phyloP scores from a whole-genome alignment of 805 yeast genomes.

The Starmera amethionina region DNA sequence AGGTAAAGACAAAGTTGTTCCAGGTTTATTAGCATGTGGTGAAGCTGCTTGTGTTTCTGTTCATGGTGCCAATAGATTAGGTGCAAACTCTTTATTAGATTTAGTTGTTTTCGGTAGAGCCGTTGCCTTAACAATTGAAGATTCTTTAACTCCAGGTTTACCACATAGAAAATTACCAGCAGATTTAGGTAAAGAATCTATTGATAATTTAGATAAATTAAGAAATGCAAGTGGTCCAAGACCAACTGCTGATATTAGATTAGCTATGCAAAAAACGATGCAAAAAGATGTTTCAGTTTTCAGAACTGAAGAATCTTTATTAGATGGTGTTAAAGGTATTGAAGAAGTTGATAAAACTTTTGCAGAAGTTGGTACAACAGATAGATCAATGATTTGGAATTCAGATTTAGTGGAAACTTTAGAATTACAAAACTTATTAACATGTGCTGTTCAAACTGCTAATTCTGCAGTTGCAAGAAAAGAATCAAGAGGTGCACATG shows the following conservation, averaged over 20 bases:
- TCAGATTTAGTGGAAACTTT: slow-evolving; percentile 93
- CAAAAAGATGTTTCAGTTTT: slow-evolving; percentile 95
- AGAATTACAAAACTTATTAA: slow-evolving; percentile 91
- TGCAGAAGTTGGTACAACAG: slow-evolving; percentile 74
- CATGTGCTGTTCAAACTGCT: slow-evolving; percentile 97
- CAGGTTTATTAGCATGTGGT: slow-evolving; percentile 95
- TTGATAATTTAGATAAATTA: slow-evolving; percentile 80
- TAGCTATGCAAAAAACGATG: slow-evolving; percentile 92
- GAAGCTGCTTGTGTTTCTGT: slow-evolving; percentile 99
- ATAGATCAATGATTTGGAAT: slow-evolving; percentile 98
- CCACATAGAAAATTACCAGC: slow-evolving; percentile 78
- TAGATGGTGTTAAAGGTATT: slow-evolving; percentile 81
- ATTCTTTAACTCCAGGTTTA: slow-evolving; percentile 75
- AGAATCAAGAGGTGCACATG: slow-evolving; percentile 99
- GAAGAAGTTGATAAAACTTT: slow-evolving; percentile 65
- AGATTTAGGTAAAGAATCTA: slow-evolving; percentile 82
- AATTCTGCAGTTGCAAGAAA: slow-evolving; percentile 87
- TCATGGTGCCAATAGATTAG: slow-evolving; percentile 98
- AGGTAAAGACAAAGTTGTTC: slow-evolving; percentile 86
- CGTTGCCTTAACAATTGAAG: slow-evolving; percentile 85
- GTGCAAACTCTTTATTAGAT: slow-evolving; percentile 95
- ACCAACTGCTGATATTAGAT: slow-evolving; percentile 82
- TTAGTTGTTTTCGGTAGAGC: slow-evolving; percentile 98
- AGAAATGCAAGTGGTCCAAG: slow-evolving; percentile 79
- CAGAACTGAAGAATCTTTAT: slow-evolving; percentile 87